These are phyloP conservation scores for Neltuma alba DNA, from an alignment of 306 rosid genomes.

Conservation along the genomic window DNA sequence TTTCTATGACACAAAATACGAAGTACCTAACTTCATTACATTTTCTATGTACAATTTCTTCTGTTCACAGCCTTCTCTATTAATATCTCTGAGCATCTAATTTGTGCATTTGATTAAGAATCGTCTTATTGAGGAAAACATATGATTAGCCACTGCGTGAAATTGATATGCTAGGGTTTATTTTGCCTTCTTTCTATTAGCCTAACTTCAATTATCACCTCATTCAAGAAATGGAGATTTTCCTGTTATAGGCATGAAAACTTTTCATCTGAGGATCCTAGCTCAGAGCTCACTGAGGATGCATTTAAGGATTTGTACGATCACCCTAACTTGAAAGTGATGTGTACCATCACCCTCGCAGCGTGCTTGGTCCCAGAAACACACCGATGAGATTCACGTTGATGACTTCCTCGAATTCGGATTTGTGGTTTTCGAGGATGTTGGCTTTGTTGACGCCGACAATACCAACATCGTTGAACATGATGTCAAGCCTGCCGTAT, in stretches of 20 bases:
- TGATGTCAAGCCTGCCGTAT: too few relatives aligned
- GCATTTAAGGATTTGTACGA: too few relatives aligned
- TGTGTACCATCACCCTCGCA: too few relatives aligned
- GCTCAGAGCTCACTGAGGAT: conserved; percentile 38
- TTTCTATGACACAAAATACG: neutral
- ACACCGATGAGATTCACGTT: too few relatives aligned
- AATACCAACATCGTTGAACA: too few relatives aligned
- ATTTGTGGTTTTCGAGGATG: too few relatives aligned
- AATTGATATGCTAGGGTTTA: conserved; percentile 16
- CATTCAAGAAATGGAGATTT: conserved; percentile 47
- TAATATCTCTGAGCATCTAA: neutral
- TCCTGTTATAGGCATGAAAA: conserved; percentile 46
- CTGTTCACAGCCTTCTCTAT: neutral
- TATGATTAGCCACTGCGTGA: conserved; percentile 7
- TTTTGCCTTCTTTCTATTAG: neutral
- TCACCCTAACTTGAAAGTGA: too few relatives aligned
- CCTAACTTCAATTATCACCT: conserved; percentile 26
- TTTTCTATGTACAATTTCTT: neutral
- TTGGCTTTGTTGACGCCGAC: too few relatives aligned
- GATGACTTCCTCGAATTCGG: too few relatives aligned
- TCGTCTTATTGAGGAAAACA: neutral
- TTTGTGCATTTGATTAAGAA: neutral
- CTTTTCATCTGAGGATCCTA: conserved; percentile 34
- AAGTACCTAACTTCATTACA: neutral
- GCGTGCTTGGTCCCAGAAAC: too few relatives aligned